Conservation (phyloP, 179 eudicot genomes). For the Vitellaria paradoxa region DNA sequence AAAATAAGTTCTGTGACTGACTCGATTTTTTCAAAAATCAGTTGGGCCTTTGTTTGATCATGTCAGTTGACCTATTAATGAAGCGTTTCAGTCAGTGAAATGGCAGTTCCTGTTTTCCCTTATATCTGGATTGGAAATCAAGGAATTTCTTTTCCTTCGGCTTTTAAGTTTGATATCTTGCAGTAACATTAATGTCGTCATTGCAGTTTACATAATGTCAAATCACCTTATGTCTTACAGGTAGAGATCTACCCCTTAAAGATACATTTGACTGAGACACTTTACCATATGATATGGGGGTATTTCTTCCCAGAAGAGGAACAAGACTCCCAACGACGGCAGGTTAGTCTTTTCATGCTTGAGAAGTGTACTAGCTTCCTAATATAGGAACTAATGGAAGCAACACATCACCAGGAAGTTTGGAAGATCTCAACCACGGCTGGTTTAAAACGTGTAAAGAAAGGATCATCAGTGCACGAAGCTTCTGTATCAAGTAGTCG, state of each 20-base stretch:
- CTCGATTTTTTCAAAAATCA: neutral
- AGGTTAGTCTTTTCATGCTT: slow-evolving; percentile 45
- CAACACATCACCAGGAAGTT: slow-evolving; percentile 53
- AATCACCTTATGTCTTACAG: slow-evolving; percentile 36
- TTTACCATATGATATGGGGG: slow-evolving; percentile 96
- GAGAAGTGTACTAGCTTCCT: neutral
- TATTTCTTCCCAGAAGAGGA: slow-evolving; percentile 99
- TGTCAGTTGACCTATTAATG: neutral
- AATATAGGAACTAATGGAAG: neutral
- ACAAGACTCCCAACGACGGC: slow-evolving; percentile 97
- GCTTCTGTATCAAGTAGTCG: slow-evolving; percentile 50
- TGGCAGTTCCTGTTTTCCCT: too few species aligned
- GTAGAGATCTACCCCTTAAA: slow-evolving; percentile 96
- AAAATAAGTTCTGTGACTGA: neutral
- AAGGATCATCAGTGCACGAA: slow-evolving; percentile 53
- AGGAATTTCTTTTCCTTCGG: neutral
- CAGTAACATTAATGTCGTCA: neutral
- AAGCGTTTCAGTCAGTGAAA: neutral
- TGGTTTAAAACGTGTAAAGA: slow-evolving; percentile 79
- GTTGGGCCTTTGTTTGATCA: neutral
- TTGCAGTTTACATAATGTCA: slow-evolving; percentile 3
- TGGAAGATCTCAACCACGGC: slow-evolving; percentile 99
- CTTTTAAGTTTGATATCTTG: slow-evolving; percentile 9
- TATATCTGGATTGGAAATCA: too few species aligned
- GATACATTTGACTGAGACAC: slow-evolving; percentile 90